Conservation (phyloP, 1,139 yeast genomes). For the Pichia kudriavzevii region DNA sequence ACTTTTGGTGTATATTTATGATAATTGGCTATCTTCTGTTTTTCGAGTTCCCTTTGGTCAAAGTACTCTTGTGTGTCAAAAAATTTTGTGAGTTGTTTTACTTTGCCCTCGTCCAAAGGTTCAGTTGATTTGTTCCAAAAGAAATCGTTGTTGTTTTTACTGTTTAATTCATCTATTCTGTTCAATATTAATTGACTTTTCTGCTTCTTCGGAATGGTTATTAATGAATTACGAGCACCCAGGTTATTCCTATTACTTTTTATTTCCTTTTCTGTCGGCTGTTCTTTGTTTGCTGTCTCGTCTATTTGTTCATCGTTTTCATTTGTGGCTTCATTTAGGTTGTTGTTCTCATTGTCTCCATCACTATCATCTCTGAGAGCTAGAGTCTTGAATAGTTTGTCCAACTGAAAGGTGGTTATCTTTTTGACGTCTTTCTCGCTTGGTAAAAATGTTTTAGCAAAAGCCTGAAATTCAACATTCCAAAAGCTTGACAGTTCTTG, state of each 20-base stretch:
- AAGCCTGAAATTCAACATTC: conserved; percentile 81
- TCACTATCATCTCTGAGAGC: conserved; percentile 13
- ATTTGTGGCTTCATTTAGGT: conserved; percentile 3
- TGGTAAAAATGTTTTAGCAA: conserved; percentile 74
- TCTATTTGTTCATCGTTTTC: conserved; percentile 12
- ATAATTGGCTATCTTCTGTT: conserved; percentile 47
- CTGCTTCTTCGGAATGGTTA: conserved; percentile 5
- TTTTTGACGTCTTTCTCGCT: conserved; percentile 90
- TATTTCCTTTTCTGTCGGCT: conserved; percentile 2
- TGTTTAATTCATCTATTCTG: conserved; percentile 21
- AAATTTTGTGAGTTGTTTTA: conserved; percentile 56
- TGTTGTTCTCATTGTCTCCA: conserved; percentile 10
- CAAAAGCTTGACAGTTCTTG: conserved; percentile 82
- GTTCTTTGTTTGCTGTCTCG: background rate
- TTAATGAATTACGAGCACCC: conserved; percentile 8
- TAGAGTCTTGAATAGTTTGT: conserved; percentile 48
- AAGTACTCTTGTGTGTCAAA: conserved; percentile 84
- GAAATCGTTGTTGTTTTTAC: conserved; percentile 14
- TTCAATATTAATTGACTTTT: conserved; percentile 24
- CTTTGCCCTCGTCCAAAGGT: conserved; percentile 33
- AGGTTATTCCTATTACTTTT: too few relatives aligned
- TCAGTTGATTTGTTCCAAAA: conserved; percentile 8
- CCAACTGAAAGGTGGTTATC: conserved; percentile 82
- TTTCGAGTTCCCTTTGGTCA: conserved; percentile 71
- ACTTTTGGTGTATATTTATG: conserved; percentile 73